phyloP scores from a whole-genome alignment of 805 yeast genomes.

The Candida boidinii region DNA sequence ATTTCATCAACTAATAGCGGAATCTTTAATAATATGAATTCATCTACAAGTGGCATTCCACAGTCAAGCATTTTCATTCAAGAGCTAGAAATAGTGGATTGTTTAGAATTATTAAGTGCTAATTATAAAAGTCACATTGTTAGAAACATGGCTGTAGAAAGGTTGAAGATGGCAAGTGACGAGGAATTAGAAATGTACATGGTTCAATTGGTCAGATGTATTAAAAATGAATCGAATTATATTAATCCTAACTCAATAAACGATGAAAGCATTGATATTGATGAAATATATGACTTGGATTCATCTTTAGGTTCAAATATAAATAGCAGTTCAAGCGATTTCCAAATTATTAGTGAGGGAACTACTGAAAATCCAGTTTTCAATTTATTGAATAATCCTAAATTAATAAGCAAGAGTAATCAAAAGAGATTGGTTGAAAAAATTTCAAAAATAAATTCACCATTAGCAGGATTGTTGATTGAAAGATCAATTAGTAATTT shows the following conservation, averaged over 20 bases:
- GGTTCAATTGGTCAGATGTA: slow-evolving; percentile 85
- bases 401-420: slow-evolving; percentile 8
- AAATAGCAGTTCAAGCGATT: slow-evolving; percentile 26
- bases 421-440: slow-evolving; percentile 7
- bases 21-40: no score
- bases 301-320: slow-evolving; percentile 17
- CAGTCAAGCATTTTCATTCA: slow-evolving; percentile 24
- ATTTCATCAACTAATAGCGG: no score
- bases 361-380: slow-evolving; percentile 17
- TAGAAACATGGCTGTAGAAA: slow-evolving; percentile 79
- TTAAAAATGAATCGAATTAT: slow-evolving; percentile 57
- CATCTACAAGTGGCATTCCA: no score
- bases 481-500: slow-evolving; percentile 59
- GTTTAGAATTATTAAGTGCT: slow-evolving; percentile 73
- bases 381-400: slow-evolving; percentile 16
- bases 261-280: slow-evolving; percentile 5
- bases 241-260: slow-evolving; percentile 14
- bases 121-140: slow-evolving; percentile 66
- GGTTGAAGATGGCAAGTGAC: slow-evolving; percentile 70
- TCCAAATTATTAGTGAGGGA: slow-evolving; percentile 20
- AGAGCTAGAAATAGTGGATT: slow-evolving; percentile 27
- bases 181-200: slow-evolving; percentile 74
- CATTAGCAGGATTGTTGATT: slow-evolving; percentile 67
- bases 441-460: slow-evolving; percentile 32
- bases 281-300: slow-evolving; percentile 12